A percentile compares a stretch with the other conserved stretches of the same genome.
Conservation (phyloP, 345 rosid species). For the Trapa bicornis region DNA sequence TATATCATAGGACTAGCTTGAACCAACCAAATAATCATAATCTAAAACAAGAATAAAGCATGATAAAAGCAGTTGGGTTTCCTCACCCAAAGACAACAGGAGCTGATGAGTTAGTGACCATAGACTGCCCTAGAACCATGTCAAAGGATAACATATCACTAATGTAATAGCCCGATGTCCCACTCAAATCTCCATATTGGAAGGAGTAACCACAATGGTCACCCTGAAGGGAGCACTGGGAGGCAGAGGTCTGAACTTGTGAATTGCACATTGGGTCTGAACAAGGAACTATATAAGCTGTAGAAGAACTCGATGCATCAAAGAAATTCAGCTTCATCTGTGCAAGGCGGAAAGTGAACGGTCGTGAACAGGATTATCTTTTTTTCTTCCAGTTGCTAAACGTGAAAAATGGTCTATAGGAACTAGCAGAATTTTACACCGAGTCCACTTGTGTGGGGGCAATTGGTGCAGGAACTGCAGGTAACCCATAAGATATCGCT, state of each 20-base stretch:
- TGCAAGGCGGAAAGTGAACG: conserved; percentile 10
- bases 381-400: conserved; percentile 5
- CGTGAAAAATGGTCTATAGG: neutral
- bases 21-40: neutral
- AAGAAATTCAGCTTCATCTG: conserved; percentile 76
- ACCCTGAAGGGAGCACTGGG: conserved; percentile 48
- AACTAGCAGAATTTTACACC: conserved; percentile 43
- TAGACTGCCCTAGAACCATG: conserved; percentile 52
- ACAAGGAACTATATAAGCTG: conserved; percentile 46
- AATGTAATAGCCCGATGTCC: conserved; percentile 81
- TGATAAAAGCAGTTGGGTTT: neutral
- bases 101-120: conserved; percentile 72
- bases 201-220: conserved; percentile 77
- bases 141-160: conserved; percentile 60
- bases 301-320: conserved; percentile 56
- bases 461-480: conserved; percentile 68
- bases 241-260: conserved; percentile 40
- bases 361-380: conserved; percentile 8
- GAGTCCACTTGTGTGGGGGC: conserved; percentile 82
- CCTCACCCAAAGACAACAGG: conserved; percentile 71
- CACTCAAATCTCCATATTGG: conserved; percentile 91
- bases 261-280: conserved; percentile 30
- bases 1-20: neutral
- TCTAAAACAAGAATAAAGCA: neutral
- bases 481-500: conserved; percentile 89